phyloP scores from a whole-genome alignment of 352 stramenopile genomes.

The Phytophthora pisi region DNA sequence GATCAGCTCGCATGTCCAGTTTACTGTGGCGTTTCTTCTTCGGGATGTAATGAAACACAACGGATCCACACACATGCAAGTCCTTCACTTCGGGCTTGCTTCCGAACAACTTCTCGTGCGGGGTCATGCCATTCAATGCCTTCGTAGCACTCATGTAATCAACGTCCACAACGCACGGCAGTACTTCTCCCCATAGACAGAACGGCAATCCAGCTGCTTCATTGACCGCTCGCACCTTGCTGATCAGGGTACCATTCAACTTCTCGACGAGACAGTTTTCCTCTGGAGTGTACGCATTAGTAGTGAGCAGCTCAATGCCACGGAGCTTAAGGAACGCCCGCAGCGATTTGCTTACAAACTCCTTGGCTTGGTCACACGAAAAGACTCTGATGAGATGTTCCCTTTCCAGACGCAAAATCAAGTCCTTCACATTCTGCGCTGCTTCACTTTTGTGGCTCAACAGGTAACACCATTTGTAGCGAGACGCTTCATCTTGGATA shows the following conservation, averaged over 20 bases:
- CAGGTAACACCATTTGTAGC: slow-evolving; percentile 14
- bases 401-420: not conserved
- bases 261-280: not conserved
- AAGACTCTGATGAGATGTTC: not conserved
- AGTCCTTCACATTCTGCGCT: slow-evolving; percentile 1
- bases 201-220: not conserved
- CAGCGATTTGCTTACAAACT: slow-evolving; percentile 3
- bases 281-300: not conserved
- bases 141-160: slow-evolving; percentile 18
- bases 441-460: slow-evolving; percentile 12
- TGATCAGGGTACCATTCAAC: not conserved
- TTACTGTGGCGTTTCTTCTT: slow-evolving; percentile 7
- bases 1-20: slow-evolving; percentile 2
- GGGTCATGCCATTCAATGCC: slow-evolving; percentile 3
- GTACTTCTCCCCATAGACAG: slow-evolving; percentile 5
- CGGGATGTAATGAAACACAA: slow-evolving; percentile 8
- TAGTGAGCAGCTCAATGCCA: slow-evolving; percentile 1
- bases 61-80: slow-evolving; percentile 9
- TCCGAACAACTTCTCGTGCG: slow-evolving; percentile 5
- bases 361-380: slow-evolving; percentile 5
- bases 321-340: not conserved
- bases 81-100: slow-evolving; percentile 8
- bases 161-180: slow-evolving; percentile 11
- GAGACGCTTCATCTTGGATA: slow-evolving; percentile 12
- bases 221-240: not conserved